Conservation (phyloP, 108 stramenopile species). For the Cyclostephanos tholiformis region DNA sequence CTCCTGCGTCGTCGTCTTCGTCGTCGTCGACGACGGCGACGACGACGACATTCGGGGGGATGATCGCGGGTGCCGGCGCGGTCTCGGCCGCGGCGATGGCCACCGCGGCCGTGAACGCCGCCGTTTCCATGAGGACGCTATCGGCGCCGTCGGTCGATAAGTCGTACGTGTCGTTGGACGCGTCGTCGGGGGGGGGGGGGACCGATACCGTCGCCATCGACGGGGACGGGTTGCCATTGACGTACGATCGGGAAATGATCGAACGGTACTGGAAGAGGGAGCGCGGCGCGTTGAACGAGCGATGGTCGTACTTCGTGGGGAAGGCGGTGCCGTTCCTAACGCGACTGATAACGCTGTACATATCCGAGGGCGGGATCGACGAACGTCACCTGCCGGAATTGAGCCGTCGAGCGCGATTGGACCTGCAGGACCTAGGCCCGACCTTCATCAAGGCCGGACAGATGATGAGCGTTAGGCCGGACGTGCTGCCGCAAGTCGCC, state of each 20-base stretch:
- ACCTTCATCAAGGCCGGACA: conserved; percentile 84
- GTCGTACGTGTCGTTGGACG: conserved; percentile 83
- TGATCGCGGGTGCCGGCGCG: conserved; percentile 70
- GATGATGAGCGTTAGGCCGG: conserved; percentile 92
- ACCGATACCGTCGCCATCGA: conserved; percentile 59
- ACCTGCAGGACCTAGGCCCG: conserved; percentile 93
- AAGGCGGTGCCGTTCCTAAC: conserved; percentile 91
- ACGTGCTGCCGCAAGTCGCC: conserved; percentile 89
- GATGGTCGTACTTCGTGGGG: conserved; percentile 91
- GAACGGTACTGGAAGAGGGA: conserved; percentile 91
- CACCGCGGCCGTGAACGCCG: conserved; percentile 90
- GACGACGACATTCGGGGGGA: conserved; percentile 37
- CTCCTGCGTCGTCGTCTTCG: too few relatives aligned
- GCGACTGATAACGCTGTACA: conserved; percentile 72
- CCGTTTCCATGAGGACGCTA: conserved; percentile 84
- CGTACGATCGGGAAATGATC: conserved; percentile 91
- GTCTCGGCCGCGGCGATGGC: conserved; percentile 87
- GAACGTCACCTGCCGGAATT: conserved; percentile 82
- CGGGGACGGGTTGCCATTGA: conserved; percentile 88
- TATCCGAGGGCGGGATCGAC: conserved; percentile 82
- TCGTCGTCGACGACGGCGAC: conserved; percentile 9
- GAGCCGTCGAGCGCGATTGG: conserved; percentile 81
- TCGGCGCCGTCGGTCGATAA: conserved; percentile 76
- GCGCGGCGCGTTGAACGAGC: conserved; percentile 80
- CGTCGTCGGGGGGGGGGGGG: too few relatives aligned